Conservation (phyloP, 345 rosid genomes). For the Lenwebbia sp. region DNA sequence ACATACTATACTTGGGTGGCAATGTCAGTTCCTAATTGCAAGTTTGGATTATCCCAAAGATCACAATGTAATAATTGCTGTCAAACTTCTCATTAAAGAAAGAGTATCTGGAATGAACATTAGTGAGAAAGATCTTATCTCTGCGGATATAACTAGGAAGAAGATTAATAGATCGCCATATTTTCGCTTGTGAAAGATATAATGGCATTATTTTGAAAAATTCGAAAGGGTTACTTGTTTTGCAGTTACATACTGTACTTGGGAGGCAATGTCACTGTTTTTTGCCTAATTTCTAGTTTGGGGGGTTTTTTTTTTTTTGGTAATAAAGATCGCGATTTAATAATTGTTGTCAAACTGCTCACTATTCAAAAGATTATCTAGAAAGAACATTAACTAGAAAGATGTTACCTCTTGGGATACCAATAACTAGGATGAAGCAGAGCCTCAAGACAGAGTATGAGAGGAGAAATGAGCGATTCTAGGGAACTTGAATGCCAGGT, state of each 20-base stretch:
- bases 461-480: neutral
- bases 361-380: neutral
- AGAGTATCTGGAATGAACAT: neutral
- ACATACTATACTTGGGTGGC: neutral
- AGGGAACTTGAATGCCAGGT: neutral
- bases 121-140: neutral
- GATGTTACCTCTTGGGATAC: neutral
- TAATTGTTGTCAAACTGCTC: neutral
- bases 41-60: neutral
- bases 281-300: neutral
- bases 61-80: neutral
- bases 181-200: neutral
- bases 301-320: neutral
- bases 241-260: neutral
- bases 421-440: neutral
- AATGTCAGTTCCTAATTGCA: neutral
- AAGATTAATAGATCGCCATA: neutral
- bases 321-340: neutral
- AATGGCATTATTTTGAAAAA: neutral
- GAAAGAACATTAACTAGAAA: neutral
- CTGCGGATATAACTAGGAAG: neutral
- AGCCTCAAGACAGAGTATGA: neutral
- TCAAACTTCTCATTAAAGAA: neutral
- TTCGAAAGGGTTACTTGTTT: neutral
- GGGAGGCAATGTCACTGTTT: neutral